Evolutionary conservation across 164 flowering plant species (phyloP).

Genomic region (Saururus chinensis): DNA sequence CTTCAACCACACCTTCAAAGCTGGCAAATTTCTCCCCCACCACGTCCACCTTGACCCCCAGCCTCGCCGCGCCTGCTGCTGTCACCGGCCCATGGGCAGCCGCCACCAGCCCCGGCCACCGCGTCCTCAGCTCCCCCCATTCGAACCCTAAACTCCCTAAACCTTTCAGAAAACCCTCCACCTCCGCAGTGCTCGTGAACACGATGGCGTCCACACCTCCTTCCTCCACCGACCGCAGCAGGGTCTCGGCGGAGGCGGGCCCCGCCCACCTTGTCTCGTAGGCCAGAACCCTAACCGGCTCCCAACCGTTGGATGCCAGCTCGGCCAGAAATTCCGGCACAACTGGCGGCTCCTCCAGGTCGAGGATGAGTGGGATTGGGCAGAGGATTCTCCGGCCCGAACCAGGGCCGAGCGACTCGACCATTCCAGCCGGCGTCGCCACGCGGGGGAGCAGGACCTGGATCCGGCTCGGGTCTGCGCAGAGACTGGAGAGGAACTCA

Average conservation of each 20-base stretch:
- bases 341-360: conserved; percentile 58
- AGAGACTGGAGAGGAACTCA: conserved; percentile 22
- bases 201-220: conserved; percentile 42
- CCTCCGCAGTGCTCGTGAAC: conserved; percentile 64
- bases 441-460: conserved; percentile 33
- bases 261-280: conserved; percentile 78
- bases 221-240: conserved; percentile 15
- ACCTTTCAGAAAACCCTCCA: conserved; percentile 67
- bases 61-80: conserved; percentile 56
- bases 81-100: conserved; percentile 88
- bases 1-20: conserved; percentile 64
- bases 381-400: conserved; percentile 40
- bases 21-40: conserved; percentile 48
- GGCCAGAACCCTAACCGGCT: conserved; percentile 36
- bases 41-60: conserved; percentile 59
- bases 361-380: conserved; percentile 55
- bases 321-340: conserved; percentile 44
- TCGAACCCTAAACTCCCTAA: conserved; percentile 39
- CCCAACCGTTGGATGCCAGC: conserved; percentile 38
- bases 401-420: conserved; percentile 40
- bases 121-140: conserved; percentile 41
- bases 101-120: conserved; percentile 45
- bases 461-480: conserved; percentile 21
- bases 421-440: conserved; percentile 49
- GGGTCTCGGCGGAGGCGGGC: conserved; percentile 24